These are phyloP conservation scores for Graphiopsis chlorocephala DNA, from an alignment of 2,329 filamentous ascomycete species.

Conservation along the genomic window DNA sequence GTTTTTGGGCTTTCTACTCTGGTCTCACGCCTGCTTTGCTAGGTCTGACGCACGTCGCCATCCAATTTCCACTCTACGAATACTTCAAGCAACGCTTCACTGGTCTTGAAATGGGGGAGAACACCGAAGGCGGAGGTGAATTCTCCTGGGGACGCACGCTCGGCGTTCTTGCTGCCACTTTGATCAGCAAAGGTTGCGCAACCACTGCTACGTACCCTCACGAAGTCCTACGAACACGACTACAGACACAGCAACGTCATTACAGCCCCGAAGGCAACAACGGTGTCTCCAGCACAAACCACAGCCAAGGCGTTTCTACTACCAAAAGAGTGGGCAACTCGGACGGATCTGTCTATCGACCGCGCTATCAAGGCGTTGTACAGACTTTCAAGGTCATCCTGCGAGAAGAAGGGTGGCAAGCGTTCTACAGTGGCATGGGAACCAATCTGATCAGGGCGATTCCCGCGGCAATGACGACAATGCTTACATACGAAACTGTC, in stretches of 20 bases:
- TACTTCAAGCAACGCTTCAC: slow-evolving; percentile 89
- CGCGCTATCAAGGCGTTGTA: slow-evolving; percentile 72
- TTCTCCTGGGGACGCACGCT: slow-evolving; percentile 61
- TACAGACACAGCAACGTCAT: slow-evolving; percentile 88
- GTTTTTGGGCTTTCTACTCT: slow-evolving; percentile 88
- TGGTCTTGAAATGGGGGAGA: slow-evolving; percentile 79
- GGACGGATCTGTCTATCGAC: slow-evolving; percentile 53
- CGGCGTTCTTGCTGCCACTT: slow-evolving; percentile 82
- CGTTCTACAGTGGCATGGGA: slow-evolving; percentile 95
- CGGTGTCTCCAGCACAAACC: slow-evolving; percentile 47
- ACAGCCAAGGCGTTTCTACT: slow-evolving; percentile 32
- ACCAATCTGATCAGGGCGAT: slow-evolving; percentile 97
- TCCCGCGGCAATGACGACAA: slow-evolving; percentile 92
- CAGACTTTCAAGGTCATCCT: slow-evolving; percentile 83
- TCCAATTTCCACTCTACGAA: slow-evolving; percentile 96
- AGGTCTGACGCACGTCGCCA: slow-evolving; percentile 89
- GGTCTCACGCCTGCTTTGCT: slow-evolving; percentile 88
- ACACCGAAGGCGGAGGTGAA: slow-evolving; percentile 53
- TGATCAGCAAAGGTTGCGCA: slow-evolving; percentile 89
- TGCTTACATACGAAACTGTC: slow-evolving; percentile 90
- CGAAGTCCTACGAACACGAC: slow-evolving; percentile 86
- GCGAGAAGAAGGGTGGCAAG: slow-evolving; percentile 87
- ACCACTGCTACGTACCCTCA: slow-evolving; percentile 96
- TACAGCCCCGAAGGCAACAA: slow-evolving; percentile 46
- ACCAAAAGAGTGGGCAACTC: slow-evolving; percentile 41